phyloP scores from a whole-genome alignment of 805 yeast genomes.

The Clavispora vitiphila region DNA sequence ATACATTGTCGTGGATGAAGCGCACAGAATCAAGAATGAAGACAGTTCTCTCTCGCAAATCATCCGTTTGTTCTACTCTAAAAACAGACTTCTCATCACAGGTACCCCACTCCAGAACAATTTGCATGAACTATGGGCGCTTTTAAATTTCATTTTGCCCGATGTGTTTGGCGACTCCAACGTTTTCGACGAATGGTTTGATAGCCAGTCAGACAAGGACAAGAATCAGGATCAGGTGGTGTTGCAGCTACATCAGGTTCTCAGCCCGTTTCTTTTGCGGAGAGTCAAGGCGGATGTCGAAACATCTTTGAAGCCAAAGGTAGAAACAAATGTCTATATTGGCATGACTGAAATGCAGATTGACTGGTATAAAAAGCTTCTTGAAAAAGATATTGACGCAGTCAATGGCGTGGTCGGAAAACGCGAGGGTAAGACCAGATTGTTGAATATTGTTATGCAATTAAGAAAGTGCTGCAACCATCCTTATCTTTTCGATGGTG shows the following conservation, averaged over 20 bases:
- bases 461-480: slow-evolving; percentile 95
- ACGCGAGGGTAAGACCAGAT: slow-evolving; percentile 85
- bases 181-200: slow-evolving; percentile 91
- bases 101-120: slow-evolving; percentile 97
- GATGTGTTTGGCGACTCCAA: slow-evolving; percentile 93
- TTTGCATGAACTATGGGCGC: slow-evolving; percentile 93
- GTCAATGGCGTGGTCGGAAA: slow-evolving; percentile 95
- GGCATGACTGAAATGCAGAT: slow-evolving; percentile 96
- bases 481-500: slow-evolving; percentile 97
- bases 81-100: slow-evolving; percentile 79
- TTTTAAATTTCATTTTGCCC: slow-evolving; percentile 82
- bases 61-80: slow-evolving; percentile 80
- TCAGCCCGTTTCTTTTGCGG: slow-evolving; percentile 82
- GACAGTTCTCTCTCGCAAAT: slow-evolving; percentile 89
- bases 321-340: slow-evolving; percentile 82
- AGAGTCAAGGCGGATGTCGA: slow-evolving; percentile 93
- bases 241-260: slow-evolving; percentile 80
- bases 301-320: slow-evolving; percentile 82
- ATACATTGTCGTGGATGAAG: slow-evolving; percentile 90
- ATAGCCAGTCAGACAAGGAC: slow-evolving; percentile 39
- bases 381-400: slow-evolving; percentile 93
- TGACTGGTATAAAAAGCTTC: slow-evolving; percentile 80
- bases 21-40: slow-evolving; percentile 94
- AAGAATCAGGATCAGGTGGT: slow-evolving; percentile 71
- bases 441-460: slow-evolving; percentile 94